Percentiles rank a stretch among this genome's conserved stretches.
Evolutionary conservation across 768 basidiomycete genomes (phyloP).

Genomic region (Lactarius tabidus): DNA sequence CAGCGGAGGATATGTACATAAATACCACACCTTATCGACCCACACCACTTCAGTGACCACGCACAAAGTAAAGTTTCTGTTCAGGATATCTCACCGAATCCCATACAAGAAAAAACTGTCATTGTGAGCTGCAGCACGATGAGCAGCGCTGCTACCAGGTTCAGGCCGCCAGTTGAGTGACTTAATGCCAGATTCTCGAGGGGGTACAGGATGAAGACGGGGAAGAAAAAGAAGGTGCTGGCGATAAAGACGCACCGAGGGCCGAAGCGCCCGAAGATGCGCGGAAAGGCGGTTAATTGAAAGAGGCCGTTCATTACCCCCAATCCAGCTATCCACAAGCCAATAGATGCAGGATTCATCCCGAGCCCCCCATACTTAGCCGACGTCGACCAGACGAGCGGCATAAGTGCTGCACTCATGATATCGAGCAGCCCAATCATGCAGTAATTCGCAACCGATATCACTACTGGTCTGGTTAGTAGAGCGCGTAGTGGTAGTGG

Average conservation of each 20-base stretch:
- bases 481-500: conserved; percentile 34
- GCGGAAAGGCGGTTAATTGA: conserved; percentile 39
- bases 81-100: conserved; percentile 6
- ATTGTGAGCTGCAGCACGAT: conserved; percentile 9
- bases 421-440: conserved; percentile 43
- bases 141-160: not conserved
- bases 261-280: conserved; percentile 35
- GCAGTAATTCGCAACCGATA: conserved; percentile 43
- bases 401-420: conserved; percentile 37
- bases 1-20: conserved; percentile 60
- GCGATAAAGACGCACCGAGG: conserved; percentile 33
- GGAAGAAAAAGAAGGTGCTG: conserved; percentile 28
- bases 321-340: conserved; percentile 34
- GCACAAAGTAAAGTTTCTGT: not conserved
- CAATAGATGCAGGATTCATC: conserved; percentile 37
- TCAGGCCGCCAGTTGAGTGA: not conserved
- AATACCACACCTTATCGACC: conserved; percentile 58
- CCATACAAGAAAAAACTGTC: conserved; percentile 8
- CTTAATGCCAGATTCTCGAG: conserved; percentile 16
- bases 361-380: conserved; percentile 40
- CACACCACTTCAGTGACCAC: not conserved
- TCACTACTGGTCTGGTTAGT: conserved; percentile 34
- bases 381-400: conserved; percentile 46
- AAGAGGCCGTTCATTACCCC: conserved; percentile 38
- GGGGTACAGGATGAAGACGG: conserved; percentile 32